Conservation (phyloP, 371 early-diverging fungal species). For the Batkoa obscura region DNA sequence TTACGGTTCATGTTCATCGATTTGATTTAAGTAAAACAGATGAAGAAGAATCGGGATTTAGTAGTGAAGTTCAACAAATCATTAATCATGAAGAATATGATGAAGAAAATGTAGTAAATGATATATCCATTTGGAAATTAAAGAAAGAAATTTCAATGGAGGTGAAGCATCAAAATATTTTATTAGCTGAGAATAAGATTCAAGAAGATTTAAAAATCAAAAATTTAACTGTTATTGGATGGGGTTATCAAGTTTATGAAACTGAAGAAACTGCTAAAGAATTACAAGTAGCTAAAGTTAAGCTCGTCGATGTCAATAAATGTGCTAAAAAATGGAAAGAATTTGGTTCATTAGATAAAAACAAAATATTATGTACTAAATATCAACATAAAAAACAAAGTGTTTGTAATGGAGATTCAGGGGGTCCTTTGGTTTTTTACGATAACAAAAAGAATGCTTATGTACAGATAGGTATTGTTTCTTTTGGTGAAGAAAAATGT, state of each 20-base stretch:
- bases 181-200: background rate
- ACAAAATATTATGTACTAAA: background rate
- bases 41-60: background rate
- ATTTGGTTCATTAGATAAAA: background rate
- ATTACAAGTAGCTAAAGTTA: background rate
- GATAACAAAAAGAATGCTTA: background rate
- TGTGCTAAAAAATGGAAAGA: background rate
- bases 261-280: background rate
- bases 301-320: background rate
- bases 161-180: background rate
- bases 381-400: background rate
- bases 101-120: background rate
- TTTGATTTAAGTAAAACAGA: background rate
- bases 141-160: background rate
- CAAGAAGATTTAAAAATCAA: background rate
- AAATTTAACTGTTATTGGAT: background rate
- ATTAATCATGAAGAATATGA: conserved; percentile 2
- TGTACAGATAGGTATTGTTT: background rate
- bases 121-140: conserved; percentile 5
- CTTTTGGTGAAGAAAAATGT: conserved; percentile 1
- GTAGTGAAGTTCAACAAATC: background rate
- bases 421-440: background rate
- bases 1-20: background rate
- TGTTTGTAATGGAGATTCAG: background rate
- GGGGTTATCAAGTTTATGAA: background rate